phyloP scores from a whole-genome alignment of 2,329 filamentous ascomycete species.

The Xylariaceae sp. region DNA sequence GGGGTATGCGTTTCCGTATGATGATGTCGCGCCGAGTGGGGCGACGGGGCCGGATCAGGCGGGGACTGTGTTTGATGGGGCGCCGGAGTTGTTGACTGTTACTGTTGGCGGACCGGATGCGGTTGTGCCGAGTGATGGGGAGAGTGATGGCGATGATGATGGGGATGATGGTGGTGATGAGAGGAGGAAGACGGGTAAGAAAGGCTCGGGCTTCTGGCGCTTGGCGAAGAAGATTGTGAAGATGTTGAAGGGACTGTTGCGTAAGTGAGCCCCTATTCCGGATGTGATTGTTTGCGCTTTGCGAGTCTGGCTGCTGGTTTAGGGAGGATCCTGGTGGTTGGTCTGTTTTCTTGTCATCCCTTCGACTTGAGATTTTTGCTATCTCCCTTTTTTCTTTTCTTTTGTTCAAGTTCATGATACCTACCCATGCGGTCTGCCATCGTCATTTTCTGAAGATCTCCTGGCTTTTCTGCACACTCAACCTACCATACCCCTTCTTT shows the following conservation, averaged over 20 bases:
- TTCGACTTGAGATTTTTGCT: too few relatives aligned
- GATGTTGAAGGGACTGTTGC: constrained; percentile 10
- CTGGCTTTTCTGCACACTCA: neutral
- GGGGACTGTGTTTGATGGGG: constrained; percentile 54
- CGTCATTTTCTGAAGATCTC: neutral
- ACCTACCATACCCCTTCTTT: neutral
- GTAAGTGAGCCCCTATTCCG: constrained; percentile 3
- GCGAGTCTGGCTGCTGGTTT: too few relatives aligned
- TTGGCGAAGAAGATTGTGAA: constrained; percentile 11
- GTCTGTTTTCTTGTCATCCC: too few relatives aligned
- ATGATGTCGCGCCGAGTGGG: constrained; percentile 56
- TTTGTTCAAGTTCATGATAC: neutral
- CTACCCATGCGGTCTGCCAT: neutral
- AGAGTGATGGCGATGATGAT: constrained; percentile 14
- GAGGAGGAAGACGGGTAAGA: constrained; percentile 22
- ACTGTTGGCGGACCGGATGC: constrained; percentile 44
- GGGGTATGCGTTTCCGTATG: constrained; percentile 68
- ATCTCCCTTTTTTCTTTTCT: neutral
- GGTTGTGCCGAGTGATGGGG: constrained; percentile 3
- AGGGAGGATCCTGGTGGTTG: too few relatives aligned
- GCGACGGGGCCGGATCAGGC: constrained; percentile 50
- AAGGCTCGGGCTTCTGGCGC: constrained; percentile 13
- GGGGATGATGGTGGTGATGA: constrained; percentile 13
- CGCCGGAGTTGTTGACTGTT: constrained; percentile 51
- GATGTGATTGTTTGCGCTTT: too few relatives aligned